These are phyloP conservation scores for Lunasporangiospora selenospora DNA, from an alignment of 192 early-diverging fungal species.

Conservation along the genomic window DNA sequence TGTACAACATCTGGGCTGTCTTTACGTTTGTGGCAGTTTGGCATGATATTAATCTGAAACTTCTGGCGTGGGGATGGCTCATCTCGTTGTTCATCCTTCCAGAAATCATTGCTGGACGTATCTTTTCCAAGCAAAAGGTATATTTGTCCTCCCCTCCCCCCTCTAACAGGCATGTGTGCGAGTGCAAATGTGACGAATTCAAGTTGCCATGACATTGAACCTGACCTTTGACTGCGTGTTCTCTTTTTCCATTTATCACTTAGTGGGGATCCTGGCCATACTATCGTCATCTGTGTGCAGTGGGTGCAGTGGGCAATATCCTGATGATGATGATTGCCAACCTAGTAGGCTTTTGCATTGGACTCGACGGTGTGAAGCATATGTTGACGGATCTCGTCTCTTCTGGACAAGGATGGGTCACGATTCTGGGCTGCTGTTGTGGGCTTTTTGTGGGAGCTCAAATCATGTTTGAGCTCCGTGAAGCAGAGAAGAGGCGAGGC, in stretches of 20 bases:
- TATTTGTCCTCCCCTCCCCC: constrained; percentile 3
- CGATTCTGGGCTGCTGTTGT: constrained; percentile 54
- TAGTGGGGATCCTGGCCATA: constrained; percentile 64
- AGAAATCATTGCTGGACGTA: constrained; percentile 69
- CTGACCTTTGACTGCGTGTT: background rate
- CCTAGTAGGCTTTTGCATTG: constrained; percentile 92
- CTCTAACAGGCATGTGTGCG: too few species aligned
- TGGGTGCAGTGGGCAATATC: constrained; percentile 87
- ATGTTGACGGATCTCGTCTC: constrained; percentile 71
- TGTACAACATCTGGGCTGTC: constrained; percentile 82
- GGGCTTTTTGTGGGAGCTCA: constrained; percentile 70
- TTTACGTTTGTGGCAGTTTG: constrained; percentile 99
- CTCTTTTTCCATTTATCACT: background rate
- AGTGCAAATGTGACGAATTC: too few species aligned
- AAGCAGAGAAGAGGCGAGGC: constrained; percentile 69
- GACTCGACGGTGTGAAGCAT: constrained; percentile 82
- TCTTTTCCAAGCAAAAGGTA: constrained; percentile 65
- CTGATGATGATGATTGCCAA: constrained; percentile 95
- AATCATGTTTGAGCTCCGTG: constrained; percentile 83
- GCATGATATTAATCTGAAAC: constrained; percentile 91
- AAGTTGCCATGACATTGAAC: too few species aligned
- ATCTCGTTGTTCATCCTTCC: constrained; percentile 89
- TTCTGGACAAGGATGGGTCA: constrained; percentile 29
- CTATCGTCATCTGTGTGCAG: constrained; percentile 79
- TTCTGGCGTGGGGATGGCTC: constrained; percentile 94